A percentile compares a stretch with the other conserved stretches of the same genome.
Conservation (phyloP, 805 yeast species). For the Metschnikowia drakensbergensis region DNA sequence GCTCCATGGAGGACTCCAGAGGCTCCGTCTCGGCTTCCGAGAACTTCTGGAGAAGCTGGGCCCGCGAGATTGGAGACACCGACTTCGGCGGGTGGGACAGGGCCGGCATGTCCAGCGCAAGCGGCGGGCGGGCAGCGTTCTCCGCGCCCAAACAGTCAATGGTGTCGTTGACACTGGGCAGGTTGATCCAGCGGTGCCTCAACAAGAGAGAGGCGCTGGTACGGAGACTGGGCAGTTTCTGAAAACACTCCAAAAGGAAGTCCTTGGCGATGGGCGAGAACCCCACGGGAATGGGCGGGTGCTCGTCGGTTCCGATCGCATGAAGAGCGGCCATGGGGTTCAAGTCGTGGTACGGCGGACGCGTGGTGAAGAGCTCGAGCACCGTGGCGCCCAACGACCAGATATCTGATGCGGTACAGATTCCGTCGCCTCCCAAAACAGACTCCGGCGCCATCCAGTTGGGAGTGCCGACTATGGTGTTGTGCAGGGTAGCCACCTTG, state of each 20-base stretch:
- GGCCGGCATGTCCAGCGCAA: not conserved
- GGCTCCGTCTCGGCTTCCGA: constrained; percentile 19
- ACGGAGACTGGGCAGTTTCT: constrained; percentile 61
- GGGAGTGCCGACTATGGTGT: constrained; percentile 75
- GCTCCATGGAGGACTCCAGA: not conserved
- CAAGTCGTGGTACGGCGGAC: constrained; percentile 80
- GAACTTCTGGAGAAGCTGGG: constrained; percentile 30
- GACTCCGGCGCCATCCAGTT: constrained; percentile 99
- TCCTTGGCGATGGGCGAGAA: constrained; percentile 46
- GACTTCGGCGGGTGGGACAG: not conserved
- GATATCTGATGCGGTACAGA: constrained; percentile 83
- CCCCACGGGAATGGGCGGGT: constrained; percentile 62
- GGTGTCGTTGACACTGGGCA: not conserved
- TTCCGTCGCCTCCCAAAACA: constrained; percentile 72
- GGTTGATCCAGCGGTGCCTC: constrained; percentile 57
- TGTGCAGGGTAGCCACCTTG: constrained; percentile 28
- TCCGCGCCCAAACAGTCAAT: not conserved
- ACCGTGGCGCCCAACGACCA: constrained; percentile 97
- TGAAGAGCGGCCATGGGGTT: constrained; percentile 78
- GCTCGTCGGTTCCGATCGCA: constrained; percentile 74
- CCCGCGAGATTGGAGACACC: constrained; percentile 16
- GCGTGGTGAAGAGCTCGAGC: constrained; percentile 77
- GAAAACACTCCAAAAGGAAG: constrained; percentile 65
- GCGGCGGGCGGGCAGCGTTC: not conserved
- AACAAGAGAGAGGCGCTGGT: constrained; percentile 52